phyloP scores from a whole-genome alignment of 768 basidiomycete genomes.

The Rhodosporidiobolus sp. region DNA sequence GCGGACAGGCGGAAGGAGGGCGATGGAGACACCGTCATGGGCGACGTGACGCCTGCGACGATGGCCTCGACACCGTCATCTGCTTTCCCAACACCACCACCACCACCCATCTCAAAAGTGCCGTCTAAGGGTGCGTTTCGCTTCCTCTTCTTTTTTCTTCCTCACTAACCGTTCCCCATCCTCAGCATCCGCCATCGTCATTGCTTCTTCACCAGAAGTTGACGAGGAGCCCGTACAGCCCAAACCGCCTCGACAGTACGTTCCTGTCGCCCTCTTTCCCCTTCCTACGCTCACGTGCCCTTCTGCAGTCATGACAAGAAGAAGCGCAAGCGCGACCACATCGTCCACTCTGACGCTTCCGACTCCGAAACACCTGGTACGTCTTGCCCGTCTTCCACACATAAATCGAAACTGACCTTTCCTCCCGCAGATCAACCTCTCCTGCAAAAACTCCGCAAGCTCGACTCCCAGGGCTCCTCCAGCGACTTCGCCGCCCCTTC shows the following conservation, averaged over 20 bases:
- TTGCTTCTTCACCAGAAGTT: slow-evolving; percentile 17
- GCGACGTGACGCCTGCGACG: neutral
- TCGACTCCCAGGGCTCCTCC: slow-evolving; percentile 8
- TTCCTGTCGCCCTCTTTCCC: neutral
- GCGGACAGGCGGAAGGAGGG: neutral
- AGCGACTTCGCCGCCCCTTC: slow-evolving; percentile 5
- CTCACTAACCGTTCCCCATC: neutral
- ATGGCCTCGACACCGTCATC: neutral
- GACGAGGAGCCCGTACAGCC: slow-evolving; percentile 32
- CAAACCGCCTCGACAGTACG: slow-evolving; percentile 24
- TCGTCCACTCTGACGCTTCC: slow-evolving; percentile 39
- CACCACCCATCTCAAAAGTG: neutral
- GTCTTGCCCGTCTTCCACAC: neutral
- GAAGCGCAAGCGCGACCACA: slow-evolving; percentile 35
- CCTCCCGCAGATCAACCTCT: slow-evolving; percentile 10
- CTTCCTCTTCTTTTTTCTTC: too few species aligned
- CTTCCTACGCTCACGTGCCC: fast-evolving
- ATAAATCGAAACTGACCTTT: neutral
- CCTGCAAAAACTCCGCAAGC: slow-evolving; percentile 25
- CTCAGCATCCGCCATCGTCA: neutral
- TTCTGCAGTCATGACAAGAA: slow-evolving; percentile 25
- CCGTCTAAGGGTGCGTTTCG: neutral
- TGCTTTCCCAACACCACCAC: neutral
- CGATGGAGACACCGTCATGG: slow-evolving; percentile 7
- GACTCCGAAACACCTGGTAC: slow-evolving; percentile 23